These are phyloP conservation scores for Cryphonectria carpinicola DNA, from an alignment of 2,329 filamentous ascomycete genomes.

Conservation along the genomic window DNA sequence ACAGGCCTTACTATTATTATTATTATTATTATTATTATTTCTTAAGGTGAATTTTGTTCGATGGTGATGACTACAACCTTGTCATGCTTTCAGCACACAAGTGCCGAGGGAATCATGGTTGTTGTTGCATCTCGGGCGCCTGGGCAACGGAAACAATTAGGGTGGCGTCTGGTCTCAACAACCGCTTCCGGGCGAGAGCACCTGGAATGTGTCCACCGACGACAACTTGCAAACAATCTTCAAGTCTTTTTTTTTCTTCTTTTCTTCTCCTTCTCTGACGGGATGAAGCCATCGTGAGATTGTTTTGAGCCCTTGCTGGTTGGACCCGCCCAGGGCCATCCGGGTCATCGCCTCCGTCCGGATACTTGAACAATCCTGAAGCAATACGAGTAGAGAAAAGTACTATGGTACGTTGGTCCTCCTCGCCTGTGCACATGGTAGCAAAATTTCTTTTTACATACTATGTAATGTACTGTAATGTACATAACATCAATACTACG, in stretches of 20 bases:
- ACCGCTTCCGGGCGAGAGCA: neutral
- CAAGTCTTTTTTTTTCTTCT: neutral
- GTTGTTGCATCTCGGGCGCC: neutral
- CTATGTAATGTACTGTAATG: too few relatives aligned
- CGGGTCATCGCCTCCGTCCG: neutral
- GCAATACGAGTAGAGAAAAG: neutral
- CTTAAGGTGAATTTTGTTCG: neutral
- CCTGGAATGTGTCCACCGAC: neutral
- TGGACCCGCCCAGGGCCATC: neutral
- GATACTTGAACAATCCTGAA: neutral
- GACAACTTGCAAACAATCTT: neutral
- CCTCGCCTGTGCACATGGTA: neutral
- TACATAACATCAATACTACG: neutral
- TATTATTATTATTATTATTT: neutral
- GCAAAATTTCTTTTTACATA: too few relatives aligned
- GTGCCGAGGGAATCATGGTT: neutral
- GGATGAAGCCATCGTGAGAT: constrained; percentile 8
- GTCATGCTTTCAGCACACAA: neutral
- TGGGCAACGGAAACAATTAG: neutral
- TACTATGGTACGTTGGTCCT: neutral
- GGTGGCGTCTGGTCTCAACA: neutral
- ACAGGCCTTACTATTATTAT: neutral
- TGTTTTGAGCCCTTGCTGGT: neutral
- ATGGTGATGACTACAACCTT: neutral
- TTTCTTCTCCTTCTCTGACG: neutral